Conservation (phyloP, 75 land plant genomes). For the Azolla pinnata region DNA sequence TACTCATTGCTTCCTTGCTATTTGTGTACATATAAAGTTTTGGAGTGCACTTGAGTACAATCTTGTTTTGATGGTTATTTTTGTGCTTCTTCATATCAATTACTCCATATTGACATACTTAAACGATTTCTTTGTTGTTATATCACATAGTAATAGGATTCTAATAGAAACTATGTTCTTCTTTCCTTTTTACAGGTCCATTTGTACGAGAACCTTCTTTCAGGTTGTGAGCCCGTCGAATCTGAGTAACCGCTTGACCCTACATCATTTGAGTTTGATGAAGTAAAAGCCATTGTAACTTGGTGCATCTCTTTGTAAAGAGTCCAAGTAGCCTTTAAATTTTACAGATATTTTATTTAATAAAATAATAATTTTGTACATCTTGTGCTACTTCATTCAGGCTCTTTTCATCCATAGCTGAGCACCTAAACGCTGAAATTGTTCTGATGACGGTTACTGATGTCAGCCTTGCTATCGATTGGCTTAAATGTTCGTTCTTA, state of each 20-base stretch:
- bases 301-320: too few species aligned
- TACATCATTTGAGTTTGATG: too few species aligned
- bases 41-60: too few species aligned
- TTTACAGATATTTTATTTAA: neutral
- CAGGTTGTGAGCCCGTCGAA: constrained; percentile 95
- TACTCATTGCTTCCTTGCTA: too few species aligned
- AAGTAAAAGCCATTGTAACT: too few species aligned
- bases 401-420: constrained; percentile 75
- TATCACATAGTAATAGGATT: too few species aligned
- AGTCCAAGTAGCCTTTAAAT: too few species aligned
- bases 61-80: too few species aligned
- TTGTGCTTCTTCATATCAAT: too few species aligned
- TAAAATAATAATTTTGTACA: neutral
- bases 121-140: too few species aligned
- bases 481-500: constrained; percentile 96
- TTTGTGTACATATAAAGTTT: too few species aligned
- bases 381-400: constrained; percentile 23
- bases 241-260: constrained; percentile 62
- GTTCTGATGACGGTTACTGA: constrained; percentile 87
- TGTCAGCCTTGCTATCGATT: constrained; percentile 83
- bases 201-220: constrained; percentile 88
- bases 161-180: constrained; percentile 1
- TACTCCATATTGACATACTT: too few species aligned
- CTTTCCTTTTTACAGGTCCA: constrained; percentile 49
- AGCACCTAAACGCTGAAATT: constrained; percentile 95